Base-by-base conservation (phyloP, 495 filamentous ascomycete species). In the Podospora appendiculata region DNA sequence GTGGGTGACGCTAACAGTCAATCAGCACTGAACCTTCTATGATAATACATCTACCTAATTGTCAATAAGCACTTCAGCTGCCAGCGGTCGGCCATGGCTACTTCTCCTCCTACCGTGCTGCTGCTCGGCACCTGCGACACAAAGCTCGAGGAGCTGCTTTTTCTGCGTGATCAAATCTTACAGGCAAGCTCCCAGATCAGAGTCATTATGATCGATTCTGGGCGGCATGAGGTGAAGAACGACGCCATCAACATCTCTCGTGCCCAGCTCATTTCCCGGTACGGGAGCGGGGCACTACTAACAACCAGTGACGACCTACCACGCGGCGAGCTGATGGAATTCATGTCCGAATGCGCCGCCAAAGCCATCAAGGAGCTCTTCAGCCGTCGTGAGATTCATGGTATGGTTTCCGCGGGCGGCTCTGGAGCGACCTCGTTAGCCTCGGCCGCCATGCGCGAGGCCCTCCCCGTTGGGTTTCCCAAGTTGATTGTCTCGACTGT, bases 401-500 rank as follows among this genome's bases (percentile, higher is more conserved):
- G 68, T 1, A 70, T 82, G 18, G 56, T 87, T 6, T 67, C 70
- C 0, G 68, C 79, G 1, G 85, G 82, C 4, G 84, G 85, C 0
- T 79, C 76, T 0, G 70, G 78, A 32, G 81, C 79, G 0, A 86
- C 84, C 0, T 70, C 72, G 2, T 68, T 87, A 8, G 74, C 74
- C 0, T 66, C 81, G 0, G 64, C 70, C 0, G 75, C 80, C 0
- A 86, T 89, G 83, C 70, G 79, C 7, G 60, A 70, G 10, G 76
- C 71, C 0, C 54, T 82, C 1, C 84, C 85, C 0, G 62, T 87
- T 12, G 81, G 81, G 0, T 75, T 87, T 41, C 85, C 85, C 0
- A 89, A 89, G 56, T 33, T 89, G 35, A 80, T 89, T 51, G 82
- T 88, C 0, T 82, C 78, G 16, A 88, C 85, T 0, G 79, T 87